Base-by-base conservation (phyloP, 1,139 yeast genomes). In the Blastobotrys aristatus region DNA sequence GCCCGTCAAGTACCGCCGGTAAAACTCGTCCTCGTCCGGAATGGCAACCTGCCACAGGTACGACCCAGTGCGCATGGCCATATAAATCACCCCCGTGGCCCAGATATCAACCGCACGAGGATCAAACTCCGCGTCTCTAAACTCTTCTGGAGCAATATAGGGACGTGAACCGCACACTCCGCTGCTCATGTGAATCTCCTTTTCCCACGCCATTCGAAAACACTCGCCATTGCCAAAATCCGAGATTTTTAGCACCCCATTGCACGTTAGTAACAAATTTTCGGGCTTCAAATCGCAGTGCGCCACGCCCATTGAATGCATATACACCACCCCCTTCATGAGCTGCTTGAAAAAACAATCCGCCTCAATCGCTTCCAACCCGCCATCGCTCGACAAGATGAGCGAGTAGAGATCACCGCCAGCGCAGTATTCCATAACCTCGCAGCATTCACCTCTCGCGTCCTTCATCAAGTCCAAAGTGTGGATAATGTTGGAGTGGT, bases 51-150 rank as follows among this genome's bases (percentile, higher is more conserved):
- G 82, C 98, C 98, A 92, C 50, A 92, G 69, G 60, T 90, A 96
- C 49, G 96, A 75, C 1, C 97, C 98, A 0, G 96, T 87, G 61
- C 97, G 76, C 97, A 92, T 90, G 8, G 96, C 97, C 97, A 92
- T 89, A 66, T 90, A 92, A 40, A 92, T 87, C 18, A 92, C 94
- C 44, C 97, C 98, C 66, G 95, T 84, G 0, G 97, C 85, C 98
- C 98, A 92, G 41, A 92, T 80, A 66, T 92, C 97, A 10, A 89
- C 94, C 16, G 92, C 79, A 41, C 97, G 71, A 1, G 97, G 94
- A 64, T 92, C 97, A 65, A 87, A 92, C 57, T 83, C 83, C 37
- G 74, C 71, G 42, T 76, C 78, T 2, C 77, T 75, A 63, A 82
- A 92, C 64, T 89, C 97, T 67, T 92, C 98, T 0, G 98, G 97